phyloP scores from a whole-genome alignment of 345 rosid species.

The Hibiscus tridactylites region DNA sequence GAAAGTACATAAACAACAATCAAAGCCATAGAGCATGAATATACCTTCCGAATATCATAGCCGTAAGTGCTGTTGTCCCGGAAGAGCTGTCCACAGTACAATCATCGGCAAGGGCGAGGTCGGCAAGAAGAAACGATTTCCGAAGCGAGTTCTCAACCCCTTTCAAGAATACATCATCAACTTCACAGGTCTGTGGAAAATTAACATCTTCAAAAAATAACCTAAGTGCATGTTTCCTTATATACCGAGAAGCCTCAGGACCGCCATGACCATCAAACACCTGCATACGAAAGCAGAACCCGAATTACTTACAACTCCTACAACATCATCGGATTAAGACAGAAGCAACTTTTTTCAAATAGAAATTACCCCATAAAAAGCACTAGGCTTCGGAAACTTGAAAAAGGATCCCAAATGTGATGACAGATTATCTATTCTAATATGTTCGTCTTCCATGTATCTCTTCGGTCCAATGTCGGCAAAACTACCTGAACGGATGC shows the following conservation, averaged over 20 bases:
- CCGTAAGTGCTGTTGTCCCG: slow-evolving; percentile 77
- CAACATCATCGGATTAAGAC: not conserved
- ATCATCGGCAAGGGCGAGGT: slow-evolving; percentile 63
- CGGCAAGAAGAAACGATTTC: slow-evolving; percentile 60
- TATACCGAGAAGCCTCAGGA: slow-evolving; percentile 59
- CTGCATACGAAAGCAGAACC: slow-evolving; percentile 17
- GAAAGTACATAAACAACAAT: not conserved
- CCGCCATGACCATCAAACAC: slow-evolving; percentile 96
- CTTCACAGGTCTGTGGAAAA: slow-evolving; percentile 50
- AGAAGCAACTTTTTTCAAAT: not conserved
- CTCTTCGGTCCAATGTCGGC: slow-evolving; percentile 49
- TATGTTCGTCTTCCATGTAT: slow-evolving; percentile 60
- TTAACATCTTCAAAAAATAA: slow-evolving; percentile 47
- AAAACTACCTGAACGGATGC: slow-evolving; percentile 55
- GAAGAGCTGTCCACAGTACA: slow-evolving; percentile 49
- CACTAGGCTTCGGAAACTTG: slow-evolving; percentile 50
- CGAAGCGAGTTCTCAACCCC: slow-evolving; percentile 49
- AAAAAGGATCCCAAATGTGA: slow-evolving; percentile 31
- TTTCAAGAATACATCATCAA: slow-evolving; percentile 32
- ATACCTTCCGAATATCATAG: slow-evolving; percentile 64
- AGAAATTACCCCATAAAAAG: slow-evolving; percentile 52
- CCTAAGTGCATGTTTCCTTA: slow-evolving; percentile 38
- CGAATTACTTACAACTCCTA: slow-evolving; percentile 7
- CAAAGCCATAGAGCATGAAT: not conserved
- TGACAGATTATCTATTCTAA: slow-evolving; percentile 48